Conservation (phyloP, 192 early-diverging fungal genomes). For the Coemansia sp. region DNA sequence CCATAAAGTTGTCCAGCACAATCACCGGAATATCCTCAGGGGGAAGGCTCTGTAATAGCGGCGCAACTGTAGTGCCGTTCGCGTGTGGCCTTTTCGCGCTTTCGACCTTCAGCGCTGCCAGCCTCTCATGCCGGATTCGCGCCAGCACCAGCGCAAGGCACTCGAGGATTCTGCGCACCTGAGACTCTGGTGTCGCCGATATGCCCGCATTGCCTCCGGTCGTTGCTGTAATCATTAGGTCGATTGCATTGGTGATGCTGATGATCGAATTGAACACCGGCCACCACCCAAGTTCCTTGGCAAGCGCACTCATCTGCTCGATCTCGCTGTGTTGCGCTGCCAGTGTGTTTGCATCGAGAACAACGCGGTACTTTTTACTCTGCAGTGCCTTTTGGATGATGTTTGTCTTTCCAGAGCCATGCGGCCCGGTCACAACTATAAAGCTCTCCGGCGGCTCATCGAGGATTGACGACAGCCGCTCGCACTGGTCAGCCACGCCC, state of each 20-base stretch:
- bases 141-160: slow-evolving; percentile 71
- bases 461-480: slow-evolving; percentile 44
- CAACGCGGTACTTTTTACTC: slow-evolving; percentile 69
- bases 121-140: slow-evolving; percentile 49
- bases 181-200: slow-evolving; percentile 76
- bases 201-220: slow-evolving; percentile 88
- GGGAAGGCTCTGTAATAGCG: slow-evolving; percentile 18
- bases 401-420: slow-evolving; percentile 76
- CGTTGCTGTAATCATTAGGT: slow-evolving; percentile 81
- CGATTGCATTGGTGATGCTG: slow-evolving; percentile 70
- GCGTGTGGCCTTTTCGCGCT: slow-evolving; percentile 37
- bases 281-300: slow-evolving; percentile 87
- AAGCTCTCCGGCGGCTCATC: slow-evolving; percentile 73
- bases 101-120: slow-evolving; percentile 31
- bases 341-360: slow-evolving; percentile 79
- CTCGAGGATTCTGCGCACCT: slow-evolving; percentile 85
- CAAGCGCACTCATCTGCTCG: slow-evolving; percentile 73
- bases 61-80: background rate
- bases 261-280: slow-evolving; percentile 85
- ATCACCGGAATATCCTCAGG: slow-evolving; percentile 78
- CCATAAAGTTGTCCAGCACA: slow-evolving; percentile 84
- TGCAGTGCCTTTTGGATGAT: slow-evolving; percentile 72
- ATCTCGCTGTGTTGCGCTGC: slow-evolving; percentile 69
- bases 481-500: slow-evolving; percentile 44
- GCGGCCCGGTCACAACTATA: slow-evolving; percentile 80